A percentile compares a stretch with the other conserved stretches of the same genome.
phyloP scores from a whole-genome alignment of 495 filamentous ascomycete genomes.

The Trichoderma reesei region DNA sequence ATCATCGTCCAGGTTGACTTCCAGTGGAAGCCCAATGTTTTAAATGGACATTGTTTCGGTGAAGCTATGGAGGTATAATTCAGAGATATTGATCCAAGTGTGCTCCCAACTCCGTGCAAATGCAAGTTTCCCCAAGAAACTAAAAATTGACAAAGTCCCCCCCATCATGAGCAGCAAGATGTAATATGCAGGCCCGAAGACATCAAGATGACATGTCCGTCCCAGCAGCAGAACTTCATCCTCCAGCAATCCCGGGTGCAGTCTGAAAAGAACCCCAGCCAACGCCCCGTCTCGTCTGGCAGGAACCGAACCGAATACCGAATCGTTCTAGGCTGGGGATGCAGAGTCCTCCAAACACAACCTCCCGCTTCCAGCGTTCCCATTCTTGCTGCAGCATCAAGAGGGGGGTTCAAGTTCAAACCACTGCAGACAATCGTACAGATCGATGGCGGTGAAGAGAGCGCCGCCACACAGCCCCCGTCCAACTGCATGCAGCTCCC shows the following conservation, averaged over 20 bases:
- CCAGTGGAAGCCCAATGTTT: too few species aligned
- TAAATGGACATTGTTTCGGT: too few species aligned
- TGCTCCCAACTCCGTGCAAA: conserved; percentile 5
- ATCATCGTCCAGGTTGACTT: too few species aligned
- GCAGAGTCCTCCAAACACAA: background rate
- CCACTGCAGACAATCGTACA: background rate
- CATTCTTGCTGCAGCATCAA: background rate
- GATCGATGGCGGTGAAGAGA: background rate
- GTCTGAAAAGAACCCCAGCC: too few species aligned
- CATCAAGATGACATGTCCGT: too few species aligned
- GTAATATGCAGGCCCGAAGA: background rate
- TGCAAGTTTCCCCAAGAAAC: background rate
- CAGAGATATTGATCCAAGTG: too few species aligned
- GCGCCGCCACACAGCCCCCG: background rate
- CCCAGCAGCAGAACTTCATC: too few species aligned
- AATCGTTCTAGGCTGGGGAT: background rate
- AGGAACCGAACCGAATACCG: background rate
- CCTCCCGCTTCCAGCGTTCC: background rate
- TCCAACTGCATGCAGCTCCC: background rate
- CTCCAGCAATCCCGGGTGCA: too few species aligned
- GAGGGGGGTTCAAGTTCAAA: background rate
- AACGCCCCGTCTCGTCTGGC: too few species aligned
- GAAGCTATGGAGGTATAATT: too few species aligned
- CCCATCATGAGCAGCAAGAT: background rate
- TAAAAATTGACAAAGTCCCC: background rate